Evolutionary conservation across 495 filamentous ascomycete species (phyloP).

Genomic region (Podospora appendiculata): DNA sequence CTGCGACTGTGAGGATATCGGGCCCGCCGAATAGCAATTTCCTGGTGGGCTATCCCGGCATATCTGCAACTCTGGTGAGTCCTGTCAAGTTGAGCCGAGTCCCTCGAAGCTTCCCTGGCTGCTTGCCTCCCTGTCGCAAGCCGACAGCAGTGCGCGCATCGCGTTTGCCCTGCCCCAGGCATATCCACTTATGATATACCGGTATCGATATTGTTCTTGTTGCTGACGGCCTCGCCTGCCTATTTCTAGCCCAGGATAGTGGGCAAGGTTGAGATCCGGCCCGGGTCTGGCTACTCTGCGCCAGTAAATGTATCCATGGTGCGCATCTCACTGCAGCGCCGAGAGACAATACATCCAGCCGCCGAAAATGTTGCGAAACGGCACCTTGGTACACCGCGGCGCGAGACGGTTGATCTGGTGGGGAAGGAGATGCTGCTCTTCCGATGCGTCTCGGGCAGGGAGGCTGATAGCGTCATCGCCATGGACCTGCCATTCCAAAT

Average conservation of each 20-base stretch:
- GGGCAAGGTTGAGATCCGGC: constrained; percentile 96
- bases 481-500: constrained; percentile 98
- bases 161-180: background rate
- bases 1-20: constrained; percentile 93
- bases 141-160: no score
- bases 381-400: constrained; percentile 82
- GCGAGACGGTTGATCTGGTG: constrained; percentile 85
- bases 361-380: constrained; percentile 91
- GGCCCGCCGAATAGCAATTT: constrained; percentile 96
- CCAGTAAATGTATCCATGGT: constrained; percentile 90
- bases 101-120: no score
- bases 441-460: constrained; percentile 72
- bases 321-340: constrained; percentile 83
- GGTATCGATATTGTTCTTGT: background rate
- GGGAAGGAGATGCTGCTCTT: constrained; percentile 93
- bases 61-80: constrained; percentile 91
- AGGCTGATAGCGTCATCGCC: constrained; percentile 80
- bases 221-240: constrained; percentile 17
- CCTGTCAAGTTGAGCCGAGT: background rate
- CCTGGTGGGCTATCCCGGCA: constrained; percentile 93
- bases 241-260: constrained; percentile 76
- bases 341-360: constrained; percentile 93
- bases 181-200: background rate
- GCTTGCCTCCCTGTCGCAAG: no score
- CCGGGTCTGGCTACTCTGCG: constrained; percentile 69